Evolutionary conservation across 176 grass and related monocot genomes (phyloP), one percentile per base, ranked within the genome.

Genomic region (Triticum dicoccoides): DNA sequence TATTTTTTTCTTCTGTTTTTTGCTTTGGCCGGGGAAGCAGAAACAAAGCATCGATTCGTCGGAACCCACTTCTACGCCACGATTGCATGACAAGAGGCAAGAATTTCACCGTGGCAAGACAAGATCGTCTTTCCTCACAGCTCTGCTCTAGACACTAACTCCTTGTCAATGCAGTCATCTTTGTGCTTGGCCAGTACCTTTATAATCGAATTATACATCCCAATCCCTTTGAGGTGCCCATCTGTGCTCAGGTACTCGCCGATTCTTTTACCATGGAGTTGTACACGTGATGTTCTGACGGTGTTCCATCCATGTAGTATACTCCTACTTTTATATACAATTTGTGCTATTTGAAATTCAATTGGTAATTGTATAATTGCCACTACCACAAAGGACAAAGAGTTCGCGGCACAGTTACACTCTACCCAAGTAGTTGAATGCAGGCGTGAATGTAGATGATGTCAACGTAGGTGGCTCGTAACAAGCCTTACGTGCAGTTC

Each of bases 211-310:
- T 94, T 88, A 2, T 96, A 98, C 58, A 98, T 83, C 71, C 78
- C 45, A 0, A 96, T 94, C 85, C 90, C 97, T 85, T 87, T 96
- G 32, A 94, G 76, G 73, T 98, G 92, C 85, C 92, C 97, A 68
- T 96, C 90, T 91, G 94, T 92, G 80, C 70, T 87, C 84, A 98
- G 77, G 83, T 94, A 95, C 96, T 98, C 49, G 14, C 5, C 13
- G 1, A 14, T 17, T 5, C 51, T 15, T 54, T 54, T 5, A 18
- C 51, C 7, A 58, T 58, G 18, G 52, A 58, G 18, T 54, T 58
- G 17, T 58, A 58, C 18, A 58, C 18, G 13, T 58, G 54, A 21
- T 58, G 5, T 20, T 20, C 8, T 21, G 17, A 58, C 54, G 5
- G 14, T 58, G 15, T 58, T 58, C 54, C 54, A 3, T 58, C 18